Conservation (phyloP, 257 asterid genomes). For the Gentiana macrophylla region DNA sequence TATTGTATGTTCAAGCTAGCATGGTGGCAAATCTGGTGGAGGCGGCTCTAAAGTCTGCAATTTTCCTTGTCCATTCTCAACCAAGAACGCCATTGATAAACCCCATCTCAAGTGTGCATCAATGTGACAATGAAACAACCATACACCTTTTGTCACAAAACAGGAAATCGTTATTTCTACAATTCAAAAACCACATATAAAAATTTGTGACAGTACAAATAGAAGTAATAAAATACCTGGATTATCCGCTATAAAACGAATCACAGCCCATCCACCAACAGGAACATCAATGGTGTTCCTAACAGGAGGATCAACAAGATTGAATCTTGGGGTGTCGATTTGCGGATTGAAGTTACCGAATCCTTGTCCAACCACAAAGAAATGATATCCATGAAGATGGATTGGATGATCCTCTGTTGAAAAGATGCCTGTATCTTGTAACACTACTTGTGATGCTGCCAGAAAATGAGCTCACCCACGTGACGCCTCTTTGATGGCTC, state of each 20-base stretch:
- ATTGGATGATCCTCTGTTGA: conserved; percentile 26
- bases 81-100: conserved; percentile 50
- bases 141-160: conserved; percentile 34
- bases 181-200: not conserved
- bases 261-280: conserved; percentile 29
- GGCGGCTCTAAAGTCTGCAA: conserved; percentile 52
- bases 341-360: conserved; percentile 24
- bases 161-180: not conserved
- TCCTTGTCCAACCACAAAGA: conserved; percentile 20
- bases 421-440: conserved; percentile 24
- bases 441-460: conserved; percentile 10
- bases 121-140: conserved; percentile 75
- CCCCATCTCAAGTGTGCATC: conserved; percentile 67
- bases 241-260: conserved; percentile 28
- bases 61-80: conserved; percentile 49
- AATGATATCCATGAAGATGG: conserved; percentile 30
- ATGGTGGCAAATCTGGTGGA: conserved; percentile 63
- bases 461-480: too few relatives aligned
- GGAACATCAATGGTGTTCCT: conserved; percentile 25
- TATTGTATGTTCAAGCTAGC: conserved; percentile 10
- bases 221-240: conserved; percentile 16
- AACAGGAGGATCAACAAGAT: conserved; percentile 24
- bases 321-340: conserved; percentile 19
- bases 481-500: too few relatives aligned
- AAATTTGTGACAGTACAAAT: not conserved